Percentiles rank a stretch among this genome's conserved stretches.
phyloP scores from a whole-genome alignment of 2,329 filamentous ascomycete genomes.

The Colletotrichum navitas region DNA sequence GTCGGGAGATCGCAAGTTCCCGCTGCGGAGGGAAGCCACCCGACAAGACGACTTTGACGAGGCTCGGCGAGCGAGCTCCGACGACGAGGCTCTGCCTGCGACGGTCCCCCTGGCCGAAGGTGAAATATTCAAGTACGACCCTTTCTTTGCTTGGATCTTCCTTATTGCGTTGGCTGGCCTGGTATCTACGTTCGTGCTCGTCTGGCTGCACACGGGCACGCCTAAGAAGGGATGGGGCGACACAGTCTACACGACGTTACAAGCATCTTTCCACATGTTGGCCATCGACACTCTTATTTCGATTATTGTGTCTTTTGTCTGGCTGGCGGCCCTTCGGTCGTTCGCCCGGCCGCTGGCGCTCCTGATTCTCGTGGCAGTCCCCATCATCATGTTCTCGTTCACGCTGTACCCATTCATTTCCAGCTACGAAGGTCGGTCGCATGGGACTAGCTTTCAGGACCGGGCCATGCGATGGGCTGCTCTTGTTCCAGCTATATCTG shows the following conservation, averaged over 20 bases:
- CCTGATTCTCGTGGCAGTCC: conserved; percentile 85
- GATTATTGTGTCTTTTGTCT: conserved; percentile 86
- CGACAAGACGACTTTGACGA: conserved; percentile 63
- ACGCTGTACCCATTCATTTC: conserved; percentile 91
- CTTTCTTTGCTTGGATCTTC: conserved; percentile 93
- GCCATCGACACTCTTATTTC: conserved; percentile 93
- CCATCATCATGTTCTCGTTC: conserved; percentile 88
- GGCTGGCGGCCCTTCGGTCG: conserved; percentile 88
- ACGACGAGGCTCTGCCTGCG: conserved; percentile 53
- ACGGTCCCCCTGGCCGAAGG: conserved; percentile 69
- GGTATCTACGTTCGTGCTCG: conserved; percentile 88
- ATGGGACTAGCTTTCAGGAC: conserved; percentile 87
- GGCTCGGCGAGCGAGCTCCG: conserved; percentile 54
- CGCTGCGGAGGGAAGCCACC: conserved; percentile 58
- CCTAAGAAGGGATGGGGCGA: conserved; percentile 86
- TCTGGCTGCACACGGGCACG: conserved; percentile 87
- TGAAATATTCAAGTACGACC: conserved; percentile 84
- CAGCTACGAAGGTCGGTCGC: conserved; percentile 83
- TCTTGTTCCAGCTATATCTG: conserved; percentile 78
- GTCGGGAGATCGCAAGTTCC: conserved; percentile 54
- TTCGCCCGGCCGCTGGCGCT: conserved; percentile 89
- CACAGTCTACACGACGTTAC: conserved; percentile 91
- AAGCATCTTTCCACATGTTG: conserved; percentile 88
- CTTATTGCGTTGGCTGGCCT: conserved; percentile 86
- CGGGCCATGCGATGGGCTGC: conserved; percentile 89